Evolutionary conservation across 192 early-diverging fungal genomes (phyloP).

Genomic region (Glomus cerebriforme): DNA sequence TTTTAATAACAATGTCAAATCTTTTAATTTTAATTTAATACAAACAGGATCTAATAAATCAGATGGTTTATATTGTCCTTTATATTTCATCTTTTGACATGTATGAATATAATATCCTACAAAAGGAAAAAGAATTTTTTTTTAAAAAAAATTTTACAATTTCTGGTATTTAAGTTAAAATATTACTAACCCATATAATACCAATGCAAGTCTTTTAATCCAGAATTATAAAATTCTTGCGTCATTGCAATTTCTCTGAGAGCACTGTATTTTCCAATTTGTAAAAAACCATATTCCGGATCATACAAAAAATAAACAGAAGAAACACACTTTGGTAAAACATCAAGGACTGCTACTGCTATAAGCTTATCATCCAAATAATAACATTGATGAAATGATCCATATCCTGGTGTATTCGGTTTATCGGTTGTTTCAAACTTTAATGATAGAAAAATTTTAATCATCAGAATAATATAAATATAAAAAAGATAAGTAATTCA

Average conservation of each 20-base stretch:
- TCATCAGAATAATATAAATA: neutral
- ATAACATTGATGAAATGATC: constrained; percentile 93
- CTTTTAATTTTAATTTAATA: constrained; percentile 19
- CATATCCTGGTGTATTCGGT: constrained; percentile 50
- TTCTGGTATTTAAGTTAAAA: neutral
- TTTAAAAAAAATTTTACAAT: neutral
- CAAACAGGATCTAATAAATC: constrained; percentile 75
- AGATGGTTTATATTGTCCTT: constrained; percentile 84
- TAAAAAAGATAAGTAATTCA: too few species aligned
- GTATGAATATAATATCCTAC: constrained; percentile 89
- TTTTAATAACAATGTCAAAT: constrained; percentile 24
- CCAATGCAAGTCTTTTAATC: constrained; percentile 58
- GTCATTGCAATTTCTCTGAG: constrained; percentile 79
- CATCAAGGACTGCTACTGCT: constrained; percentile 92
- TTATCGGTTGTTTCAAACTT: constrained; percentile 19
- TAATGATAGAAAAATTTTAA: neutral
- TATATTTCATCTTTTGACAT: constrained; percentile 95
- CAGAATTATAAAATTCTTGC: constrained; percentile 44
- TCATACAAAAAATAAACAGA: constrained; percentile 97
- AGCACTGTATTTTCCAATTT: constrained; percentile 85
- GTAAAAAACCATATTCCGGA: constrained; percentile 73
- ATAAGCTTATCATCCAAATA: constrained; percentile 78
- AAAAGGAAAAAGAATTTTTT: neutral
- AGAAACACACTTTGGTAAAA: constrained; percentile 85
- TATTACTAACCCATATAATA: constrained; percentile 86